phyloP scores from a whole-genome alignment of 208 protist species.

The Trypanosoma cruzi region DNA sequence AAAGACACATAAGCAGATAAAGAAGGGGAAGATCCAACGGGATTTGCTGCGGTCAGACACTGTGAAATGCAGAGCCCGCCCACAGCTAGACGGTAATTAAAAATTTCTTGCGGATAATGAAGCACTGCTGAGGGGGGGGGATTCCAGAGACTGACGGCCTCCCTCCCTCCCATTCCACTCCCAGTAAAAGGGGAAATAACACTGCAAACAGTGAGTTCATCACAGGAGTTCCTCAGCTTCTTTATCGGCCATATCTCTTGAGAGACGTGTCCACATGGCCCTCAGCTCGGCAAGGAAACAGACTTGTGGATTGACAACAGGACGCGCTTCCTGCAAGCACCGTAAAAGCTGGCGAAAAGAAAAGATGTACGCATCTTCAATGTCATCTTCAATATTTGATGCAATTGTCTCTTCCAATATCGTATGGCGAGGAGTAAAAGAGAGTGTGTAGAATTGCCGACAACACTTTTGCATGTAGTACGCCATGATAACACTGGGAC shows the following conservation, averaged over 20 bases:
- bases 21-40: neutral
- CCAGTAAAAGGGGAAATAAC: neutral
- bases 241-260: neutral
- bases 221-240: constrained; percentile 1
- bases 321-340: constrained; percentile 47
- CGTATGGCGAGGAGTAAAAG: neutral
- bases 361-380: constrained; percentile 6
- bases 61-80: too few species aligned
- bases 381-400: neutral
- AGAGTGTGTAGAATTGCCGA: constrained; percentile 19
- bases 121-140: too few species aligned
- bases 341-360: constrained; percentile 31
- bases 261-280: constrained; percentile 43
- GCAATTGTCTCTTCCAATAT: neutral
- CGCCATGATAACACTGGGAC: constrained; percentile 63
- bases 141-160: too few species aligned
- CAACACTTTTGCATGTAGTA: constrained; percentile 48
- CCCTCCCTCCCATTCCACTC: too few species aligned
- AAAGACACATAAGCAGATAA: neutral
- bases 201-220: neutral
- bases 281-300: constrained; percentile 70
- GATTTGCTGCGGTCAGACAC: too few species aligned
- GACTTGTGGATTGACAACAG: constrained; percentile 59
- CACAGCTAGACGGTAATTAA: too few species aligned
- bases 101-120: too few species aligned